Percentiles rank a stretch among this genome's conserved stretches.
phyloP scores from a whole-genome alignment of 352 stramenopile species.

The Globisporangium alternatum region DNA sequence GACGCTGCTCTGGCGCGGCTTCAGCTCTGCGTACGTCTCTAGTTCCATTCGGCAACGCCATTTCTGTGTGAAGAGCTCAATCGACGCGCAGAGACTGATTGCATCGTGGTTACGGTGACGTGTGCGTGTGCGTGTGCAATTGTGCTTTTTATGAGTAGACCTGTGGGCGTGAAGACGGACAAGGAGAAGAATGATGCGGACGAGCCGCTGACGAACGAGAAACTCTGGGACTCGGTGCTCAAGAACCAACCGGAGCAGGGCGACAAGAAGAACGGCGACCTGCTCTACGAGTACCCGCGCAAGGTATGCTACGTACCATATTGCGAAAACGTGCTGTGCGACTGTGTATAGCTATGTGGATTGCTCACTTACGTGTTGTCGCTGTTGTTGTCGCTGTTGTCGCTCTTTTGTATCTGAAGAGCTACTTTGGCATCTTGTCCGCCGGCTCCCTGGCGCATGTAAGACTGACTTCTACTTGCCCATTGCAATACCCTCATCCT shows the following conservation, averaged over 20 bases:
- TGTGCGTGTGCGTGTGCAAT: slow-evolving; percentile 4
- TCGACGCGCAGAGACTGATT: not conserved
- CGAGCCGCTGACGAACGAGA: slow-evolving; percentile 60
- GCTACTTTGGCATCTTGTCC: slow-evolving; percentile 80
- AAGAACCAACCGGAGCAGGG: slow-evolving; percentile 48
- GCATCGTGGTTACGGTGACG: not conserved
- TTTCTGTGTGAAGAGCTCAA: not conserved
- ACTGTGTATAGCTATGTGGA: not conserved
- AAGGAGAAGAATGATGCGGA: slow-evolving; percentile 27
- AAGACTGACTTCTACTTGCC: slow-evolving; percentile 18
- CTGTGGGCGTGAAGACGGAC: slow-evolving; percentile 10
- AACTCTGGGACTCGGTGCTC: slow-evolving; percentile 71
- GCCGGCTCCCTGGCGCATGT: slow-evolving; percentile 77
- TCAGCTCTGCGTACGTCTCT: slow-evolving; percentile 38
- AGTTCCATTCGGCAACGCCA: not conserved
- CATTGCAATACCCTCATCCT: not conserved
- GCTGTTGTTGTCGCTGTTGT: not conserved
- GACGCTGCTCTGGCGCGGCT: slow-evolving; percentile 18
- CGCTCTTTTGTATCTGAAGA: slow-evolving; percentile 23
- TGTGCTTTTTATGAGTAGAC: not conserved
- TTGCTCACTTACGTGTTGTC: not conserved
- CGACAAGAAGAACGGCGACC: slow-evolving; percentile 51
- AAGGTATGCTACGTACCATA: slow-evolving; percentile 41
- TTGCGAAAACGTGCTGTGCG: not conserved
- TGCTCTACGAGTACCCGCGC: slow-evolving; percentile 83